A percentile compares a stretch with the other conserved stretches of the same genome.
Conservation (phyloP, 2,329 filamentous ascomycete species). For the Trichoderma arundinaceum region DNA sequence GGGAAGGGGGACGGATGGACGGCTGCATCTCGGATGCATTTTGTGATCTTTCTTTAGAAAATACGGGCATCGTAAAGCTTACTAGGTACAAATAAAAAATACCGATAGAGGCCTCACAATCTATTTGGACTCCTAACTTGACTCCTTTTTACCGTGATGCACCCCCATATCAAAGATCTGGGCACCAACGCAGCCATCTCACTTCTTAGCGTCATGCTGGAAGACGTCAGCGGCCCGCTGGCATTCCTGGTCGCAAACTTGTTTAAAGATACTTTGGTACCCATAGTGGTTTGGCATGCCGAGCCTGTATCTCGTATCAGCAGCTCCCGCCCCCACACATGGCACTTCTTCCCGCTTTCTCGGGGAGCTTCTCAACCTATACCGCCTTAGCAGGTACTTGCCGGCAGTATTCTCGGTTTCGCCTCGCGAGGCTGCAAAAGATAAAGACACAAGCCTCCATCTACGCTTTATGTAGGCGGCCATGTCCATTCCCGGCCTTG, state of each 20-base stretch:
- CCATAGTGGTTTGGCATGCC: rapidly evolving
- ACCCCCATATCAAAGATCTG: constrained; percentile 3
- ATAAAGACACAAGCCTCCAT: background rate
- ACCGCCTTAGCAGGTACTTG: background rate
- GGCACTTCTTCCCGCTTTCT: constrained; percentile 12
- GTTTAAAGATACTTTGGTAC: background rate
- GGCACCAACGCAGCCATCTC: constrained; percentile 10
- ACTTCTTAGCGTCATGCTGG: constrained; percentile 25
- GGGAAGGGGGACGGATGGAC: background rate
- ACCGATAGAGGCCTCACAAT: background rate
- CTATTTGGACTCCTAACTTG: background rate
- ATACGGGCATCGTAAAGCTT: background rate
- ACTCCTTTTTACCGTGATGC: background rate
- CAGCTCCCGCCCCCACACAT: background rate
- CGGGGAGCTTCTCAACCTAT: background rate
- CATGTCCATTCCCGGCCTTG: constrained; percentile 78
- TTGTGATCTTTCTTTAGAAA: background rate
- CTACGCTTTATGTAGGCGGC: constrained; percentile 42
- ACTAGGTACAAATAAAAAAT: background rate
- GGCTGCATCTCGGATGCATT: background rate
- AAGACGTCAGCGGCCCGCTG: constrained; percentile 27
- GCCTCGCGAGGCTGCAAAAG: background rate
- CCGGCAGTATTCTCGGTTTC: background rate
- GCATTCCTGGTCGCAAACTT: background rate
- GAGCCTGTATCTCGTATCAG: background rate